phyloP scores from a whole-genome alignment of 2,329 filamentous ascomycete genomes.

The Cordyceps cicadae region DNA sequence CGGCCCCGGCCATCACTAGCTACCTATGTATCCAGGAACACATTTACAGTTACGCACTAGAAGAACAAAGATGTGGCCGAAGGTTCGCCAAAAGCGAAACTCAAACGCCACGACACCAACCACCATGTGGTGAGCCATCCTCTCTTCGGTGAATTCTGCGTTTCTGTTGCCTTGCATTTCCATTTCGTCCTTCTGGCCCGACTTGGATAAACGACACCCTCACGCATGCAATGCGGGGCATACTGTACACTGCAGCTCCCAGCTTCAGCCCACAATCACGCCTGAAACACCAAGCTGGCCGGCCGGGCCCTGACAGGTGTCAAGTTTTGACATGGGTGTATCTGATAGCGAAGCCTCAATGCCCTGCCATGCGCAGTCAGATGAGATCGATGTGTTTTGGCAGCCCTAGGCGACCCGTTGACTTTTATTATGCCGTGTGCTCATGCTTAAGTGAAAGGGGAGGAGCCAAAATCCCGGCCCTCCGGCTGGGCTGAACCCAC shows the following conservation, averaged over 20 bases:
- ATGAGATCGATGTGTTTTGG: not conserved
- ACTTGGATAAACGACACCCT: not conserved
- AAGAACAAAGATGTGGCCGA: not conserved
- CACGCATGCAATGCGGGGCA: not conserved
- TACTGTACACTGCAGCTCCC: not conserved
- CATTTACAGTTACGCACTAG: too few relatives aligned
- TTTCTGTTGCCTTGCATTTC: not conserved
- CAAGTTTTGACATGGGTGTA: not conserved
- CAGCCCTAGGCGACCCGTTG: not conserved
- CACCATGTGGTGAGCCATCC: not conserved
- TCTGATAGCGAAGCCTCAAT: not conserved
- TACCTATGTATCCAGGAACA: not conserved
- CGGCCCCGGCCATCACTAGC: not conserved
- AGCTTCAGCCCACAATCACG: not conserved
- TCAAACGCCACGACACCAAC: not conserved
- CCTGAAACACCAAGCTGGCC: constrained; percentile 4
- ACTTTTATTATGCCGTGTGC: not conserved
- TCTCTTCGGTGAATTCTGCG: not conserved
- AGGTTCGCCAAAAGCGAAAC: not conserved
- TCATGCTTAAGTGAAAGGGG: not conserved
- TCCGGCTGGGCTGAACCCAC: not conserved
- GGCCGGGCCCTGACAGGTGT: not conserved
- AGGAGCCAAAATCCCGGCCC: not conserved
- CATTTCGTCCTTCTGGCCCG: not conserved
- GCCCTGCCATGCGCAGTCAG: not conserved